A percentile compares a stretch with the other conserved stretches of the same genome.
Evolutionary conservation across 805 yeast genomes (phyloP).

Genomic region (Ogataea neopini): DNA sequence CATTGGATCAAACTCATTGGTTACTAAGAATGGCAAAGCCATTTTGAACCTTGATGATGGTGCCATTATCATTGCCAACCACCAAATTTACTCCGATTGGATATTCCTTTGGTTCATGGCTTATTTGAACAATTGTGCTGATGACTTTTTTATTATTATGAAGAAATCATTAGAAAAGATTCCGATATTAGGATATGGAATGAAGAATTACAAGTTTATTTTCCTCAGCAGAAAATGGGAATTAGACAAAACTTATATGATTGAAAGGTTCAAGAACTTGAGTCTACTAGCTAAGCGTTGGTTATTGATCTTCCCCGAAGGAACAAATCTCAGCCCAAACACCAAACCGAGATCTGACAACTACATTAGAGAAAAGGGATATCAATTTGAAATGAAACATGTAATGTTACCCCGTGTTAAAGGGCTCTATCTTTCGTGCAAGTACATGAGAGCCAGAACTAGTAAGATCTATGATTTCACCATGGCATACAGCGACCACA

Average conservation of each 20-base stretch:
- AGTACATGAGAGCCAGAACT: conserved; percentile 52
- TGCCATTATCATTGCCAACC: conserved; percentile 74
- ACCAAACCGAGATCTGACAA: conserved; percentile 59
- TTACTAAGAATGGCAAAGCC: conserved; percentile 11
- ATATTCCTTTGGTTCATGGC: conserved; percentile 83
- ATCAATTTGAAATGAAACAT: conserved; percentile 50
- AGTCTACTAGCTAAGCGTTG: conserved; percentile 49
- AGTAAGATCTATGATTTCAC: conserved; percentile 78
- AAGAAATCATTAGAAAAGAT: conserved; percentile 70
- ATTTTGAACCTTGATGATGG: conserved; percentile 25
- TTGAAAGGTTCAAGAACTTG: conserved; percentile 51
- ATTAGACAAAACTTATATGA: conserved; percentile 62
- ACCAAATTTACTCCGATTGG: conserved; percentile 96
- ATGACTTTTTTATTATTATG: conserved; percentile 68
- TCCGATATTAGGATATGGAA: conserved; percentile 85
- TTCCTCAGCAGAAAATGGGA: conserved; percentile 87
- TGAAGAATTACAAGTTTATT: conserved; percentile 74
- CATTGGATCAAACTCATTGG: conserved; percentile 10
- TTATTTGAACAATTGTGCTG: conserved; percentile 65
- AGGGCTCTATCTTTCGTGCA: conserved; percentile 71
- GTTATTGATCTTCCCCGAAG: conserved; percentile 88
- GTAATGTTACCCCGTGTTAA: conserved; percentile 80
- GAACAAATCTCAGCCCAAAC: conserved; percentile 76
- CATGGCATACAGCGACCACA: conserved; percentile 75
- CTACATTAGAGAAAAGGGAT: conserved; percentile 55